Percentiles rank a stretch among this genome's conserved stretches.
Conservation (phyloP, 805 yeast species). For the Starmerella stellata region DNA sequence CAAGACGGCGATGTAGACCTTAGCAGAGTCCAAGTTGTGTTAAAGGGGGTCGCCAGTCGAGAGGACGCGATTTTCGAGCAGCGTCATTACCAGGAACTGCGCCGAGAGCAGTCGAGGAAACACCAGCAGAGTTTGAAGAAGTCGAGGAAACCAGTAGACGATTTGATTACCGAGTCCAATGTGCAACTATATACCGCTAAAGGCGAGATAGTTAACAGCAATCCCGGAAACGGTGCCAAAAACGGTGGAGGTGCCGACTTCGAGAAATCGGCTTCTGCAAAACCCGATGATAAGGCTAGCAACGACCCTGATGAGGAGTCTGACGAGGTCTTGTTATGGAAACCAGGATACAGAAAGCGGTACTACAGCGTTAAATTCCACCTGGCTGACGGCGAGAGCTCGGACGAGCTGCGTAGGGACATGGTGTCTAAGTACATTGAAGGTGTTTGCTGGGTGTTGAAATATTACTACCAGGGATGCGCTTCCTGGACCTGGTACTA, state of each 20-base stretch:
- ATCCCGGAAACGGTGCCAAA: too few species aligned
- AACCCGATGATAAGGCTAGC: not conserved
- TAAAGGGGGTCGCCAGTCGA: constrained; percentile 44
- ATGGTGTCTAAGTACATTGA: constrained; percentile 65
- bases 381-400: constrained; percentile 29
- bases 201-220: constrained; percentile 56
- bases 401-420: constrained; percentile 34
- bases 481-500: constrained; percentile 98
- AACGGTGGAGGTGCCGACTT: too few species aligned
- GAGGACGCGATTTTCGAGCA: constrained; percentile 64
- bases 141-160: constrained; percentile 20
- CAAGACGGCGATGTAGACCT: constrained; percentile 73
- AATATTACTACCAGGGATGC: constrained; percentile 92
- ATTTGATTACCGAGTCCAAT: constrained; percentile 36
- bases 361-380: constrained; percentile 66
- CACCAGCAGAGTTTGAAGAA: constrained; percentile 12
- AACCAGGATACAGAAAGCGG: constrained; percentile 69
- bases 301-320: constrained; percentile 20
- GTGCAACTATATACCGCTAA: constrained; percentile 59
- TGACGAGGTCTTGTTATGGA: constrained; percentile 50
- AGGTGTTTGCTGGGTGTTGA: constrained; percentile 91
- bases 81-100: constrained; percentile 48
- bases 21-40: constrained; percentile 53
- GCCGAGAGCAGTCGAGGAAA: constrained; percentile 36
- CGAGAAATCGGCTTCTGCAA: not conserved